A percentile compares a stretch with the other conserved stretches of the same genome.
Conservation (phyloP, 495 filamentous ascomycete species). For the Hypoxylon intermedium region DNA sequence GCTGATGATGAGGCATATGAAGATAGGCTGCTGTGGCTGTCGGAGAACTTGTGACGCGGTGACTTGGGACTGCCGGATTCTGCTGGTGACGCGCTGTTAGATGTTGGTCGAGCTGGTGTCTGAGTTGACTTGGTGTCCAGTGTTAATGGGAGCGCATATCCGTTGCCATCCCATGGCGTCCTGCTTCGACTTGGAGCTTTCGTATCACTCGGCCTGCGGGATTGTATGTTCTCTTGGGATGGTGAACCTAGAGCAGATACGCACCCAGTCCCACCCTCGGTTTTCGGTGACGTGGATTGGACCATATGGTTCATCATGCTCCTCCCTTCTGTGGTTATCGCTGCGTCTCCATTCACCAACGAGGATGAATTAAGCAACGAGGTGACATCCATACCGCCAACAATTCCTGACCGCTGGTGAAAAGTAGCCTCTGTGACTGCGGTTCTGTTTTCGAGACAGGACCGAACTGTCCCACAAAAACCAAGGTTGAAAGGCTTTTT, state of each 20-base stretch:
- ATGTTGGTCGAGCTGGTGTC: constrained; percentile 19
- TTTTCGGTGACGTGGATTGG: constrained; percentile 37
- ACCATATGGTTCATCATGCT: constrained; percentile 7
- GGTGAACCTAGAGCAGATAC: constrained; percentile 31
- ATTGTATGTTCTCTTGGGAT: constrained; percentile 37
- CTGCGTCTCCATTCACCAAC: constrained; percentile 34
- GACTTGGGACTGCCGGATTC: constrained; percentile 42
- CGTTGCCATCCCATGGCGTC: constrained; percentile 57
- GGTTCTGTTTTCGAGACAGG: no score
- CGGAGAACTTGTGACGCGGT: constrained; percentile 50
- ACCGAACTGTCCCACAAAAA: no score
- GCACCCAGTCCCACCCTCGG: constrained; percentile 32
- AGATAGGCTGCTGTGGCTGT: constrained; percentile 48
- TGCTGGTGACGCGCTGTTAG: constrained; percentile 40
- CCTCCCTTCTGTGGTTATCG: constrained; percentile 12
- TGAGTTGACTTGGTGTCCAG: constrained; percentile 42
- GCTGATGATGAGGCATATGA: constrained; percentile 48
- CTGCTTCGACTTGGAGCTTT: constrained; percentile 45
- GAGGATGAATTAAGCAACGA: constrained; percentile 48
- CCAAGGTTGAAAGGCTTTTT: no score
- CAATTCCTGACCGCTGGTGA: neutral
- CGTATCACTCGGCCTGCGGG: constrained; percentile 36
- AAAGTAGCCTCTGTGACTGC: no score
- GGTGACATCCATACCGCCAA: constrained; percentile 41
- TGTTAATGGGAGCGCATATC: constrained; percentile 47